Base-by-base conservation (phyloP, 257 asterid genomes). In the Nicotiana attenuata region DNA sequence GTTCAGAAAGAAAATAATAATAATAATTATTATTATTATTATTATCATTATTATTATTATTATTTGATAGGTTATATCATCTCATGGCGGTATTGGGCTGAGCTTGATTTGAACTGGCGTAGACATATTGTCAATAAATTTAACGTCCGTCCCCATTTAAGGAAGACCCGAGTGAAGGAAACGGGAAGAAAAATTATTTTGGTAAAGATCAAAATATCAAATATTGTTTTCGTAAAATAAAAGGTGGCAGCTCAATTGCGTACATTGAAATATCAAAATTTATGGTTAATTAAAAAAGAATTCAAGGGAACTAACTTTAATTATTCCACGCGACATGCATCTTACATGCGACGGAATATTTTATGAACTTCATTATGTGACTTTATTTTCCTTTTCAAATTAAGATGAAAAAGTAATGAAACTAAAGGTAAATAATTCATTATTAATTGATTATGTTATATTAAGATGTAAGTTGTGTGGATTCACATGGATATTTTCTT, bases 401-500 rank as follows among this genome's bases (percentile, higher is more conserved):
- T 47, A 47, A 73, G 45, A 73, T 73, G 41, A 50, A 71, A 71
- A 71, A 45, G 78, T 14, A 45, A 71, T 15, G 78, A 71, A 73
- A 73, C 45, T 73, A 73, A 73, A 73, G 79, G 35, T 65, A 52
- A 69, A 67, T 53, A 69, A 78, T 20, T 57, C 83, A 71, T 71
- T 64, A 45, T 69, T 82, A 67, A 5, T 80, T 76, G 24, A 80
- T 41, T 59, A 82, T 64, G 76, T 24, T 68, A 80, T 57, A 55
- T 11, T 63, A 55, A 81, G 82, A 28, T 73, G 52, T 24, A 22
- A 73, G 63, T 47, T 73, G 52, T 73, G 63, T 73, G 79, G 63
- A 50, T 57, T 73, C 79, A 73, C 79, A 73, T 73, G 79, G 79
- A 50, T n/a, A 73, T 47, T 73, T 73, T 73, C 79, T 73, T 73